A percentile compares a stretch with the other conserved stretches of the same genome.
These are phyloP conservation scores for Adansonia madagascariensis DNA, from an alignment of 441 rosid species.

Conservation along the genomic window DNA sequence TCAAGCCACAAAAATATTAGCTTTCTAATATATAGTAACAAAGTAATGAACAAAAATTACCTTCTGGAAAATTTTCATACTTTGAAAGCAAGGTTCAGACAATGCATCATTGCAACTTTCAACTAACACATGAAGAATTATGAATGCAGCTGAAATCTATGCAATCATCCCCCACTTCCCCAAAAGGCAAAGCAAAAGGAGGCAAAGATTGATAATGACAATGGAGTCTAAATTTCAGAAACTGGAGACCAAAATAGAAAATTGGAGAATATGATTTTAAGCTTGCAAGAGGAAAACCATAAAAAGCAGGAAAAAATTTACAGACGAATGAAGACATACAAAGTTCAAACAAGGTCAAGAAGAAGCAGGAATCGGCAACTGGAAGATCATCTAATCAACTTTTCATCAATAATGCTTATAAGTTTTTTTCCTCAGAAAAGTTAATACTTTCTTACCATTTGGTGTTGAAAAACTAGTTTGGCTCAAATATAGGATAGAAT, in stretches of 20 bases:
- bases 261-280: not conserved
- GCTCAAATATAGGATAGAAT: not conserved
- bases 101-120: constrained; percentile 12
- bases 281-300: not conserved
- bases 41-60: not conserved
- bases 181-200: not conserved
- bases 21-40: not conserved
- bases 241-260: not conserved
- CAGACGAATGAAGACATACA: not conserved
- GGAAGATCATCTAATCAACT: not conserved
- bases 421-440: not conserved
- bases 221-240: not conserved
- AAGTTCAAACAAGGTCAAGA: not conserved
- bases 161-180: not conserved
- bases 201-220: not conserved
- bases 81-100: not conserved
- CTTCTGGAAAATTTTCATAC: not conserved
- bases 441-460: not conserved
- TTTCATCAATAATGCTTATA: not conserved
- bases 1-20: not conserved
- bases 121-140: not conserved
- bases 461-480: not conserved
- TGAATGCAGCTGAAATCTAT: not conserved
- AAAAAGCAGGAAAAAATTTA: not conserved
- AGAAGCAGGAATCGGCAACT: not conserved